A percentile compares a stretch with the other conserved stretches of the same genome.
phyloP scores from a whole-genome alignment of 768 basidiomycete species.

The Xerocomellus amylosporus region DNA sequence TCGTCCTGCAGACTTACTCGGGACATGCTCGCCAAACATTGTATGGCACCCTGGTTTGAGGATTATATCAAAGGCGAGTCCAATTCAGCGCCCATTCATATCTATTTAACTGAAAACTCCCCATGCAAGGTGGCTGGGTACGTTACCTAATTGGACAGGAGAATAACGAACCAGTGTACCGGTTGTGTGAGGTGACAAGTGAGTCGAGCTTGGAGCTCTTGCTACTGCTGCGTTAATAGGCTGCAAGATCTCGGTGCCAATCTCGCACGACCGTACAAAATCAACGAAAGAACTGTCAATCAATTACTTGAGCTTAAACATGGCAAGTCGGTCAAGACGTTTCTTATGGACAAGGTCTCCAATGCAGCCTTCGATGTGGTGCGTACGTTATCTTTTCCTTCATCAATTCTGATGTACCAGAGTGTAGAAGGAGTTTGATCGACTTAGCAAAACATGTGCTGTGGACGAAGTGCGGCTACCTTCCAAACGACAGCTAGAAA shows the following conservation, averaged over 20 bases:
- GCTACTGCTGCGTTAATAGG: conserved; percentile 2
- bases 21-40: conserved; percentile 66
- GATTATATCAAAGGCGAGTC: conserved; percentile 71
- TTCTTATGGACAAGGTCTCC: conserved; percentile 84
- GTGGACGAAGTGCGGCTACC: conserved; percentile 64
- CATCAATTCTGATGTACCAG: conserved; percentile 8
- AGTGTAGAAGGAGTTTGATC: conserved; percentile 69
- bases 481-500: conserved; percentile 59
- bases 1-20: conserved; percentile 63
- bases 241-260: conserved; percentile 51
- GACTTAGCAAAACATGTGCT: conserved; percentile 44
- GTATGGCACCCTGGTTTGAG: conserved; percentile 79
- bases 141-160: conserved; percentile 76
- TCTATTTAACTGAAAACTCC: conserved; percentile 7
- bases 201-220: conserved; percentile 30
- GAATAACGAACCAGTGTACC: conserved; percentile 59
- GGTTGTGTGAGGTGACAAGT: conserved; percentile 81
- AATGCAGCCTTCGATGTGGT: conserved; percentile 68
- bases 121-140: conserved; percentile 71
- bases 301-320: conserved; percentile 73
- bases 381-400: conserved; percentile 24
- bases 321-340: conserved; percentile 59
- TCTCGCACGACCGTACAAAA: conserved; percentile 62
- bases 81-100: not conserved
- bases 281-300: conserved; percentile 64